Base-by-base conservation (phyloP, 2,329 filamentous ascomycete genomes). In the Ophiostoma tasmaniense region DNA sequence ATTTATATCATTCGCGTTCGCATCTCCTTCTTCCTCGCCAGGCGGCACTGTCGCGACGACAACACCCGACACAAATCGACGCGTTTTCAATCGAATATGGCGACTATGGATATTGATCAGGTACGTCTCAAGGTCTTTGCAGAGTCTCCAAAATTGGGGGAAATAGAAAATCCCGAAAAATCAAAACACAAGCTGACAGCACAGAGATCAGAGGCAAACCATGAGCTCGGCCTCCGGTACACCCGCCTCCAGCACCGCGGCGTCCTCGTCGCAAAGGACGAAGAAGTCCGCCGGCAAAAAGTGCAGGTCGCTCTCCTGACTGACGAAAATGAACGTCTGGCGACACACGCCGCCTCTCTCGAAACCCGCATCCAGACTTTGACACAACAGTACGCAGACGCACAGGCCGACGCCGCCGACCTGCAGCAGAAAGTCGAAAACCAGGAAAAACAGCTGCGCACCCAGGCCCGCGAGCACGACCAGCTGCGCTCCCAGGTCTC, bases 311-410 rank as follows among this genome's bases (percentile, higher is more conserved):
- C 93, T 68, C 79, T 93, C n/a, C 81, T 91, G n/a, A 84, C 89
- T 71, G 87, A 93, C 72, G 90, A 96, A 72, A 91, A 89, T 72
- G 85, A 88, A 65, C 83, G 85, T 11, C 78, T 97, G 35, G 85
- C 87, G 72, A 84, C 88, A 62, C 83, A 89, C 72, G 77, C 93
- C 22, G 78, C 81, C 3, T 79, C 86, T 52, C 85, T 85, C 73
- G 85, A 90, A 67, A 82, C 86, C 67, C 83, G 85, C 61, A 83
- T 89, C 66, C 84, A 86, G 37, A 73, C 78, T 11, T 75, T 86
- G 14, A 74, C 75, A 0, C 75, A 78, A 17, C 77, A 80, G 68
- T 77, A 78, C 69, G 79, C 82, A 11, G 77, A 79, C 30, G 72
- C 81, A 4, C 77, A 76, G 20, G 72, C 73, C 20, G 79, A 84